phyloP scores from a whole-genome alignment of 345 rosid genomes.

The Brassica cretica region DNA sequence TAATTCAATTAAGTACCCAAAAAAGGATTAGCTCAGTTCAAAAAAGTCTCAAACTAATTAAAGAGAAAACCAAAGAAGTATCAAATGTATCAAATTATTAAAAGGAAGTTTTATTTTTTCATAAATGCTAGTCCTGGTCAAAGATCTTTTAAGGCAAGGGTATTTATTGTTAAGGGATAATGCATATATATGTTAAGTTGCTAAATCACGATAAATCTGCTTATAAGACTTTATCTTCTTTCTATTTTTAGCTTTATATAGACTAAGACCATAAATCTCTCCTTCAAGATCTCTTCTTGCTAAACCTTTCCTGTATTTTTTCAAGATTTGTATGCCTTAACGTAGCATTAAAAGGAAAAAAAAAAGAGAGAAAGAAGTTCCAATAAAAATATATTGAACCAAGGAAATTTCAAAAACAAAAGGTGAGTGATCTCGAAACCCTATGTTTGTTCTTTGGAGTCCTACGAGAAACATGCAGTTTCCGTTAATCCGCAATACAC shows the following conservation, averaged over 20 bases:
- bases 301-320: background rate
- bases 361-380: background rate
- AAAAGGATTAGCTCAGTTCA: background rate
- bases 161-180: background rate
- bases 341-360: slow-evolving; percentile 18
- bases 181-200: slow-evolving; percentile 4
- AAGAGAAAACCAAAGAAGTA: background rate
- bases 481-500: slow-evolving; percentile 29
- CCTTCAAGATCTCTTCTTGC: background rate
- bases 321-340: background rate
- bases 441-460: slow-evolving; percentile 38
- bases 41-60: background rate
- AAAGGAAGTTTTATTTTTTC: background rate
- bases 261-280: slow-evolving; percentile 33
- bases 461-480: slow-evolving; percentile 35
- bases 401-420: slow-evolving; percentile 21
- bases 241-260: slow-evolving; percentile 26
- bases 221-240: slow-evolving; percentile 23
- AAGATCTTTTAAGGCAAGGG: slow-evolving; percentile 5
- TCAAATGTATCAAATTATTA: background rate
- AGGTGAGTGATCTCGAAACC: slow-evolving; percentile 41
- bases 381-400: background rate
- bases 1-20: background rate
- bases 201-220: slow-evolving; percentile 40
- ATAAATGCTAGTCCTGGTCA: slow-evolving; percentile 10